Evolutionary conservation across 140 eudicot genomes (phyloP).

Genomic region (Ambrosia hybrid): DNA sequence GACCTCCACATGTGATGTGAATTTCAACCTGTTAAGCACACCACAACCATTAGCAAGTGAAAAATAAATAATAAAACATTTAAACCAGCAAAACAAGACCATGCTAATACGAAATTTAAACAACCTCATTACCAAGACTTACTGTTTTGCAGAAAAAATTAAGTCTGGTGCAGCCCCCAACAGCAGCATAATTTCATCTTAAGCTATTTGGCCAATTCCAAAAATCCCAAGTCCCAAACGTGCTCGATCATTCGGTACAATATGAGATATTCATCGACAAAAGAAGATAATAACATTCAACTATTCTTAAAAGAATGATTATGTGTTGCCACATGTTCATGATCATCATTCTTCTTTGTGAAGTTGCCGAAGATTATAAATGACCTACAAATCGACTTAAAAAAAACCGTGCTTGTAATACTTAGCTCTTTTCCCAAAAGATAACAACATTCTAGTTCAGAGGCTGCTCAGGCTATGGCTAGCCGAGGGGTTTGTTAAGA

Average conservation of each 20-base stretch:
- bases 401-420: constrained; percentile 26
- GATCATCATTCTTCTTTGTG: not conserved
- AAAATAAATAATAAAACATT: too few species aligned
- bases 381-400: constrained; percentile 18
- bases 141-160: constrained; percentile 13
- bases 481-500: constrained; percentile 52
- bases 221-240: not conserved
- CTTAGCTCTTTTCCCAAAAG: constrained; percentile 51
- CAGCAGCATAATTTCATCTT: constrained; percentile 3
- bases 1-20: not conserved
- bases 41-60: too few species aligned
- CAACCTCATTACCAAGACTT: too few species aligned
- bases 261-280: not conserved
- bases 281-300: not conserved
- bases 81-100: too few species aligned
- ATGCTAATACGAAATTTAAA: too few species aligned
- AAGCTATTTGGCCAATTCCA: not conserved
- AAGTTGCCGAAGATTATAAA: constrained; percentile 37
- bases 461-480: constrained; percentile 55
- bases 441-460: constrained; percentile 45
- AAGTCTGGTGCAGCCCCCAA: not conserved
- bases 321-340: not conserved
- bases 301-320: not conserved
- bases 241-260: not conserved
- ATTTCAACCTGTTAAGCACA: too few species aligned